Evolutionary conservation across 2,329 filamentous ascomycete genomes (phyloP).

Genomic region (Thielaviopsis musarum): DNA sequence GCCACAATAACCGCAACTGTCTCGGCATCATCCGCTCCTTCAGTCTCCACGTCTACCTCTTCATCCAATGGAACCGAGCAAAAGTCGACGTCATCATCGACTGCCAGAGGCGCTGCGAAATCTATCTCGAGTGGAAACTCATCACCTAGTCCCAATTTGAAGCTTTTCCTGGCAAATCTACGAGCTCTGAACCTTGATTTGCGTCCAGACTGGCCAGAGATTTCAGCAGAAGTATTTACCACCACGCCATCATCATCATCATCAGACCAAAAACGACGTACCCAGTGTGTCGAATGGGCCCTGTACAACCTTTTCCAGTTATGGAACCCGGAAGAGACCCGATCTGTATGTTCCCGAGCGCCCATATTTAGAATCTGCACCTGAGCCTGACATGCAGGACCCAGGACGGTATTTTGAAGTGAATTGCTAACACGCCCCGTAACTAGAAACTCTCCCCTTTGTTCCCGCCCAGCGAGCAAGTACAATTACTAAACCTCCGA

Average conservation of each 20-base stretch:
- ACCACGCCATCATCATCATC: constrained; percentile 33
- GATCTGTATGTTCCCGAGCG: constrained; percentile 36
- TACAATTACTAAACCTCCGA: constrained; percentile 82
- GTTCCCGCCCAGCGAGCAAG: constrained; percentile 77
- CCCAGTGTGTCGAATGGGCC: constrained; percentile 75
- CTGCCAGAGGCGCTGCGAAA: neutral
- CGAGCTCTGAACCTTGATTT: constrained; percentile 67
- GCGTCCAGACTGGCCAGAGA: constrained; percentile 62
- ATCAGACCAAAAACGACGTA: constrained; percentile 65
- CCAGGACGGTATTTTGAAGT: neutral
- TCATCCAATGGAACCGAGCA: neutral
- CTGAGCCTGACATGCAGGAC: neutral
- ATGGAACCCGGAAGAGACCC: constrained; percentile 64
- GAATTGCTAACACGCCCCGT: constrained; percentile 6
- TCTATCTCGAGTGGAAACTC: neutral
- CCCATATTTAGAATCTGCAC: neutral
- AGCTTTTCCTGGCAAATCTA: constrained; percentile 67
- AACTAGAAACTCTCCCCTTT: constrained; percentile 69
- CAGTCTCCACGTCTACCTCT: neutral
- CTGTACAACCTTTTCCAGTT: constrained; percentile 74
- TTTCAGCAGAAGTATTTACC: constrained; percentile 54
- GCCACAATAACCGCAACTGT: neutral
- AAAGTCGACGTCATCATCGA: neutral
- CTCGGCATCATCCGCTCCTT: neutral
- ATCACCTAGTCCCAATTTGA: constrained; percentile 27